Base-by-base conservation (phyloP, 176 grass and related monocot genomes). In the Paspalum notatum region DNA sequence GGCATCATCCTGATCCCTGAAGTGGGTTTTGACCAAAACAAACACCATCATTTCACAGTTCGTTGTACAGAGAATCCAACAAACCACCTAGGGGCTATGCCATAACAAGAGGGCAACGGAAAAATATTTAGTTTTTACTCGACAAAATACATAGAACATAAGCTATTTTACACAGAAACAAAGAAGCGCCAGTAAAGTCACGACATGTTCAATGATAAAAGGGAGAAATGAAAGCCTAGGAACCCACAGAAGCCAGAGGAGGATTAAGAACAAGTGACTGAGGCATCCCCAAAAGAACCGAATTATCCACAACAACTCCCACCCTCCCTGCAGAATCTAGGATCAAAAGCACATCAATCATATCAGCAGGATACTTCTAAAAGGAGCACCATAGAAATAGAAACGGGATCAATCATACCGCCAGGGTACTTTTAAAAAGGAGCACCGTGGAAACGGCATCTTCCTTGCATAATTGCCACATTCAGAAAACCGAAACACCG, bases 341-440 rank as follows among this genome's bases (percentile, higher is more conserved):
- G 75, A 72, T 62, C 45, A 70, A 16, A 77, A 71, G 27, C 65
- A 20, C 45, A 44, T 5, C 20, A 72, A 75, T 74, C 78, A 68
- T 24, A 52, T 49, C 32, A 56, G 6, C 70, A 59, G 1, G 21
- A 72, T 59, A 50, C 5, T 21, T 15, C 8, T 0, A 41, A 72
- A 25, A 54, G 7, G 12, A 4, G 39, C 20, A 32, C 32, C 32
- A 32, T 32, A 32, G 32, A 32, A 32, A 32, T 32, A 32, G 32
- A 32, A 32, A 32, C 32, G 32, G 32, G 37, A 44, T 5, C 26
- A 72, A 75, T 74, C 78, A 68, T 24, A 52, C 41, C 32, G 48
- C 9, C 70, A 59, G 1, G 21, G 66, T 59, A 50, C 5, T 21
- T 15, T 5, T 0, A 41, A 72, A 72, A 25, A 54, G 7, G 12